A percentile compares a stretch with the other conserved stretches of the same genome.
Conservation (phyloP, 2,329 filamentous ascomycete species). For the Beauveria pseudobassiana region DNA sequence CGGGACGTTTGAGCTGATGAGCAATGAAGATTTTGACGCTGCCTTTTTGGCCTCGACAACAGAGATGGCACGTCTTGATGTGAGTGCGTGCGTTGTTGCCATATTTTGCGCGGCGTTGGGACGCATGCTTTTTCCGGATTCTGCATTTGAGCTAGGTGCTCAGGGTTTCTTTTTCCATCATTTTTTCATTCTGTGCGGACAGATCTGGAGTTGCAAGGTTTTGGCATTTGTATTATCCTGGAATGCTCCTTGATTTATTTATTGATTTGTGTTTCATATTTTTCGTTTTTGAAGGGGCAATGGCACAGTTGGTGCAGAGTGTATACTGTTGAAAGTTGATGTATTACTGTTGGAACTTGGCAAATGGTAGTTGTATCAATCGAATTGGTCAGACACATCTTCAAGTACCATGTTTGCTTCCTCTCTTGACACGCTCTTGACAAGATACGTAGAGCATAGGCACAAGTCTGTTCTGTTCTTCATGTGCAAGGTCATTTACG, state of each 20-base stretch:
- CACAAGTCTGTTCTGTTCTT: neutral
- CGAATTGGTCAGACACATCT: neutral
- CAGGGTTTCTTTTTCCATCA: neutral
- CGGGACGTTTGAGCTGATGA: constrained; percentile 32
- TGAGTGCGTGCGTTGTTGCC: neutral
- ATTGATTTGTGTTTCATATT: neutral
- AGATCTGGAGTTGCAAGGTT: neutral
- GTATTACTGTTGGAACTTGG: neutral
- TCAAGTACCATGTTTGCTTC: neutral
- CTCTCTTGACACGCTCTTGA: neutral
- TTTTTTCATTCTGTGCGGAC: neutral
- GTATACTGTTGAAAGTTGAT: neutral
- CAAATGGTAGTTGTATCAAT: too few species aligned
- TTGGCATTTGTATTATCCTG: neutral
- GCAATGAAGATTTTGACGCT: constrained; percentile 40
- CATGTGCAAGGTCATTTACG: too few species aligned
- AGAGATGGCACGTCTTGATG: constrained; percentile 14
- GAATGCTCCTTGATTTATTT: neutral
- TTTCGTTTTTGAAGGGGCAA: neutral
- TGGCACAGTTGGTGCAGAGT: neutral
- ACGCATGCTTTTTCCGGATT: neutral
- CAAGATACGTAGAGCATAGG: neutral
- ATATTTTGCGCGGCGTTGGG: neutral
- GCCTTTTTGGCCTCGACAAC: constrained; percentile 35
- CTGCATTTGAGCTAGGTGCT: constrained; percentile 3